Evolutionary conservation across 208 protist species (phyloP).

Genomic region (Acanthamoeba royreba): DNA sequence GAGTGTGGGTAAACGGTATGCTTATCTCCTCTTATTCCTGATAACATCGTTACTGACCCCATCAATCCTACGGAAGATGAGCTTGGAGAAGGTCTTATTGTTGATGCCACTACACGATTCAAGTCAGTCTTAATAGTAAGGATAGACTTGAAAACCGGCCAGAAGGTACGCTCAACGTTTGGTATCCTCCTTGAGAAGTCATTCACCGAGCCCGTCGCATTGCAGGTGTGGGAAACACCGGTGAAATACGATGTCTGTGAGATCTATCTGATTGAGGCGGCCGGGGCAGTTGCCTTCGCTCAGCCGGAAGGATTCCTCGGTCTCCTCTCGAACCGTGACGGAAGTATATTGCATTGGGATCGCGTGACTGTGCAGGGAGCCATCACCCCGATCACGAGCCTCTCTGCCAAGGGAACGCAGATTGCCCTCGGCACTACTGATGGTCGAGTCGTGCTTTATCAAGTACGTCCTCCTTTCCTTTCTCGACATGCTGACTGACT

Average conservation of each 20-base stretch:
- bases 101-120: neutral
- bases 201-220: neutral
- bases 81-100: neutral
- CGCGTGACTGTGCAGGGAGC: neutral
- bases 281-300: neutral
- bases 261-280: neutral
- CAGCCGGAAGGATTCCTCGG: neutral
- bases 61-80: neutral
- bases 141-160: neutral
- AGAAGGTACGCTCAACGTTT: neutral
- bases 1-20: neutral
- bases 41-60: neutral
- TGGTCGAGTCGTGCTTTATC: neutral
- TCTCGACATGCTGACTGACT: too few relatives aligned
- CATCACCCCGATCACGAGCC: neutral
- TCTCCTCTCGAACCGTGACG: neutral
- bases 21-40: neutral
- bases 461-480: neutral
- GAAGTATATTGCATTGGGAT: neutral
- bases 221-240: neutral
- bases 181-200: neutral
- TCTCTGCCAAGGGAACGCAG: neutral
- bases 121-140: neutral
- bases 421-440: neutral
- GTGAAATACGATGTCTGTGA: neutral